These are phyloP conservation scores for Acrocalymma vagum DNA, from an alignment of 2,329 filamentous ascomycete genomes.

Conservation along the genomic window DNA sequence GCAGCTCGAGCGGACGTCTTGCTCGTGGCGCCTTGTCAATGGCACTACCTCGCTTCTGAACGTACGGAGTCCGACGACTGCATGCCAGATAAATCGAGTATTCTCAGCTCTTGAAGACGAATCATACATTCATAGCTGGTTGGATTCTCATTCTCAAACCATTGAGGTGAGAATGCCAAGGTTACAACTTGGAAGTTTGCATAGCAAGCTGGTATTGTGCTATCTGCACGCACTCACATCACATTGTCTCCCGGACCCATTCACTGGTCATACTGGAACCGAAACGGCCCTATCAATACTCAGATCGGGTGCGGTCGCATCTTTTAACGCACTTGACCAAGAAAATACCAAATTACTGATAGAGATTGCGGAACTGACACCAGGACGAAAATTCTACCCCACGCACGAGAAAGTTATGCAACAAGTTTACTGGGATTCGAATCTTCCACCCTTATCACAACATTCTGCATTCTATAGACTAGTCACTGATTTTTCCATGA, in stretches of 20 bases:
- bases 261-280: slow-evolving; percentile 60
- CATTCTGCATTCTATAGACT: slow-evolving; percentile 20
- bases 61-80: no score
- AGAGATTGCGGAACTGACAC: slow-evolving; percentile 37
- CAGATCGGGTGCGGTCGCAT: slow-evolving; percentile 56
- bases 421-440: slow-evolving; percentile 48
- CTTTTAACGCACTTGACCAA: slow-evolving; percentile 50
- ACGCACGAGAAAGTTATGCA: slow-evolving; percentile 51
- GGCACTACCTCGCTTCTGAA: slow-evolving; percentile 1
- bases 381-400: slow-evolving; percentile 54
- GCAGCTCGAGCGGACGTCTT: slow-evolving; percentile 7
- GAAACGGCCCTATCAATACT: slow-evolving; percentile 62
- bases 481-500: slow-evolving; percentile 31
- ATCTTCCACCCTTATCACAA: slow-evolving; percentile 45
- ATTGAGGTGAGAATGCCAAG: slow-evolving; percentile 63
- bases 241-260: slow-evolving; percentile 57
- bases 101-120: no score
- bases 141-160: slow-evolving; percentile 52
- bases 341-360: slow-evolving; percentile 21
- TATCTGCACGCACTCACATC: slow-evolving; percentile 65
- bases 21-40: slow-evolving; percentile 10
- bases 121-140: slow-evolving; percentile 56
- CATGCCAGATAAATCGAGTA: no score
- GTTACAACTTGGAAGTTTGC: slow-evolving; percentile 57
- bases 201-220: slow-evolving; percentile 59